Percentiles rank a stretch among this genome's conserved stretches.
Conservation (phyloP, 164 flowering plant genomes). For the Berberis thunbergii region DNA sequence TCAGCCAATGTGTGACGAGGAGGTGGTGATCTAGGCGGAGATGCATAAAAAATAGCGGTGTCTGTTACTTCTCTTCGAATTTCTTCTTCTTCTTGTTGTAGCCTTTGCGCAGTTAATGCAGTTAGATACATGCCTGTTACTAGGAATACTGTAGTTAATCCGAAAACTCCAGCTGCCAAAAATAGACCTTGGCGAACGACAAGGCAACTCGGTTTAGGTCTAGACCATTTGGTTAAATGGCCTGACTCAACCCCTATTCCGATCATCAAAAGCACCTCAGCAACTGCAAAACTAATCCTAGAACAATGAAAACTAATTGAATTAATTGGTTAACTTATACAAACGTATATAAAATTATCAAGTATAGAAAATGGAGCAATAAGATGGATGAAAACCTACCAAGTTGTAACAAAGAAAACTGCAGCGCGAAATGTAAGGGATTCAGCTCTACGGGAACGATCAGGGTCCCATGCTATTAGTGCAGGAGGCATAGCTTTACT, state of each 20-base stretch:
- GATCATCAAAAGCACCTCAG: constrained; percentile 59
- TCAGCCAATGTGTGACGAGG: constrained; percentile 9
- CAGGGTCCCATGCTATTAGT: constrained; percentile 37
- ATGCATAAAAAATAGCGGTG: constrained; percentile 41
- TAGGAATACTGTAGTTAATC: constrained; percentile 52
- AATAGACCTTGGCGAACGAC: constrained; percentile 50
- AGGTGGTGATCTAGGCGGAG: constrained; percentile 51
- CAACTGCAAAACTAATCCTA: constrained; percentile 75
- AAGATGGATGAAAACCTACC: constrained; percentile 24
- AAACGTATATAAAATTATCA: too few relatives aligned
- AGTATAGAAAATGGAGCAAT: too few relatives aligned
- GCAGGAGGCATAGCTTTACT: constrained; percentile 39
- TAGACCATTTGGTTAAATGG: constrained; percentile 54
- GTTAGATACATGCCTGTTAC: constrained; percentile 64
- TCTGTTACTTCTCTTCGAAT: constrained; percentile 43
- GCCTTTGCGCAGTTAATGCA: constrained; percentile 41
- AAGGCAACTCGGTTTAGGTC: constrained; percentile 49
- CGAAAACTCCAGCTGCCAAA: constrained; percentile 66
- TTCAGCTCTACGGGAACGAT: constrained; percentile 24
- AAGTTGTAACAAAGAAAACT: constrained; percentile 60
- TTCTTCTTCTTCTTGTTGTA: constrained; percentile 32
- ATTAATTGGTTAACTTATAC: too few relatives aligned
- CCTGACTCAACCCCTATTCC: constrained; percentile 85
- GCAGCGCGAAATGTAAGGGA: constrained; percentile 52
- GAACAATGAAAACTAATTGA: background rate